A percentile compares a stretch with the other conserved stretches of the same genome.
Conservation (phyloP, 2,329 filamentous ascomycete species). For the Pseudocercospora fuligena region DNA sequence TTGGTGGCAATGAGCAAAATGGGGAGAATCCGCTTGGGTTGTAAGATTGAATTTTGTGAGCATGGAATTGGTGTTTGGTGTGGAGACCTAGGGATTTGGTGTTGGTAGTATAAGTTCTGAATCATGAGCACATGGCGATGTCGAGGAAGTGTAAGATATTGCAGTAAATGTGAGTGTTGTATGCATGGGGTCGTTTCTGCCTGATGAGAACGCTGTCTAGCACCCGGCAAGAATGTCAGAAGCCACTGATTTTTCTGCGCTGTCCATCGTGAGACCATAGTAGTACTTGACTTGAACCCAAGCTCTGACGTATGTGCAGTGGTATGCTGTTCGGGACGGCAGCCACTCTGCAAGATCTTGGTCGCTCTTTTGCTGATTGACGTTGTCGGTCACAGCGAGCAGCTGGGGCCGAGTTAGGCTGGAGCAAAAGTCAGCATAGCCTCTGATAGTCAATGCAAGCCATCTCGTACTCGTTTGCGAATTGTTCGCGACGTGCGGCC, state of each 20-base stretch:
- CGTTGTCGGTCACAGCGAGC: slow-evolving; percentile 76
- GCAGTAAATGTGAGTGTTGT: background rate
- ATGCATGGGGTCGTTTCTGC: background rate
- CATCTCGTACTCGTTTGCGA: slow-evolving; percentile 60
- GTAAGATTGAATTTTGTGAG: slow-evolving; percentile 22
- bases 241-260: slow-evolving; percentile 64
- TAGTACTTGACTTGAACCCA: slow-evolving; percentile 80
- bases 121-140: background rate
- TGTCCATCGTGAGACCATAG: slow-evolving; percentile 71
- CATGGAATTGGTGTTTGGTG: background rate
- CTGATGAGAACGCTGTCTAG: slow-evolving; percentile 40
- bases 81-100: background rate
- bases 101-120: background rate
- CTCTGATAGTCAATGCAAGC: no score
- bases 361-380: slow-evolving; percentile 78
- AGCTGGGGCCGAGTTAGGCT: slow-evolving; percentile 77
- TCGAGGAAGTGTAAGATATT: background rate
- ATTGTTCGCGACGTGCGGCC: slow-evolving; percentile 65
- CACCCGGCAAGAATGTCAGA: slow-evolving; percentile 65
- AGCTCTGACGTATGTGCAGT: slow-evolving; percentile 77
- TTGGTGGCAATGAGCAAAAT: slow-evolving; percentile 43
- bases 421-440: slow-evolving; percentile 41
- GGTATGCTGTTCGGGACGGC: slow-evolving; percentile 70
- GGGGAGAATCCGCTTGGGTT: slow-evolving; percentile 44
- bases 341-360: slow-evolving; percentile 76